Conservation (phyloP, 2,329 filamentous ascomycete species). For the Colletotrichum ledebouriae region DNA sequence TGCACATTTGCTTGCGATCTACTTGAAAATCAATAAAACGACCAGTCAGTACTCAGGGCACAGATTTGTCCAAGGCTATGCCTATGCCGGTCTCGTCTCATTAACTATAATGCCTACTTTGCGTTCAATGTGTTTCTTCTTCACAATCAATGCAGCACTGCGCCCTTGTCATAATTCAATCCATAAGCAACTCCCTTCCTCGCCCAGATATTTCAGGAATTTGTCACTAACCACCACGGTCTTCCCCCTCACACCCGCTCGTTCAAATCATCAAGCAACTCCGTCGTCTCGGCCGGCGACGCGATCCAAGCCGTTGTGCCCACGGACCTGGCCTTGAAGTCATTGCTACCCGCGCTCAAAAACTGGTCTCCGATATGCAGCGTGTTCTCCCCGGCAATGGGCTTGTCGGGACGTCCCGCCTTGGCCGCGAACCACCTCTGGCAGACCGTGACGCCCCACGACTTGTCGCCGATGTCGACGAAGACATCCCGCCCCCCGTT, state of each 20-base stretch:
- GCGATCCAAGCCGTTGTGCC: conserved; percentile 98
- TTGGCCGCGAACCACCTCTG: conserved; percentile 84
- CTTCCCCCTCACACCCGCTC: conserved; percentile 60
- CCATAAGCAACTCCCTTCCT: not conserved
- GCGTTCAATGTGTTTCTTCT: too few species aligned
- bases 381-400: conserved; percentile 80
- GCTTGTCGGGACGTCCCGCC: conserved; percentile 60
- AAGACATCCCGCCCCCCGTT: conserved; percentile 98
- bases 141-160: too few species aligned
- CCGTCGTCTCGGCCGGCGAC: conserved; percentile 89
- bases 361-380: conserved; percentile 98
- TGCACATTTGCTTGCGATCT: too few species aligned
- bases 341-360: conserved; percentile 92
- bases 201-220: not conserved
- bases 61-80: too few species aligned
- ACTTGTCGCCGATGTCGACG: conserved; percentile 98
- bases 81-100: too few species aligned
- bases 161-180: too few species aligned
- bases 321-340: conserved; percentile 93
- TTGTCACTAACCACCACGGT: not conserved
- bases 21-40: too few species aligned
- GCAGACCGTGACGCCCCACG: conserved; percentile 92
- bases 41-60: too few species aligned
- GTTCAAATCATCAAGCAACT: conserved; percentile 85
- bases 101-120: too few species aligned